Conservation (phyloP, 129 eudicot genomes). For the Smallanthus sonchifolius region DNA sequence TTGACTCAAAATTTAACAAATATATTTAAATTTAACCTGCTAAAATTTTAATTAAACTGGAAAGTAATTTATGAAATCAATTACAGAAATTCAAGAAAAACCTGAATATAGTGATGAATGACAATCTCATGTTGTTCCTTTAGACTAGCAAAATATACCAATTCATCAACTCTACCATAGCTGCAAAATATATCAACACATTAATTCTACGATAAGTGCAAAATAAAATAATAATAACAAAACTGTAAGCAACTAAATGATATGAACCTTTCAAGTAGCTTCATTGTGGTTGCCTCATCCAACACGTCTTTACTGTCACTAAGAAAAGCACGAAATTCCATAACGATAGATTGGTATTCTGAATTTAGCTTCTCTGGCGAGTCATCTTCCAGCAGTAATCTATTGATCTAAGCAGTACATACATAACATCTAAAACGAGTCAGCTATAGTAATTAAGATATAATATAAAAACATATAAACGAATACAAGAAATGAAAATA, state of each 20-base stretch:
- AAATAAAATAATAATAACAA: not conserved
- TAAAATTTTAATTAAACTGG: not conserved
- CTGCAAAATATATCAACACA: conserved; percentile 38
- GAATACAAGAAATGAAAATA: conserved; percentile 1
- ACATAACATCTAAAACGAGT: conserved; percentile 12
- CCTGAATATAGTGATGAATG: conserved; percentile 94
- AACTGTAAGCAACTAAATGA: not conserved
- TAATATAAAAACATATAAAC: not conserved
- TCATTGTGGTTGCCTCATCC: conserved; percentile 97
- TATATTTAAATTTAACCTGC: not conserved
- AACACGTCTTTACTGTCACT: conserved; percentile 92
- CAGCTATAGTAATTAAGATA: not conserved
- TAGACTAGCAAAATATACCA: conserved; percentile 94
- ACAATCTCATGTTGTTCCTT: conserved; percentile 91
- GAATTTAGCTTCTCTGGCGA: conserved; percentile 44
- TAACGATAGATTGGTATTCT: conserved; percentile 64
- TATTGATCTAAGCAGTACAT: conserved; percentile 60
- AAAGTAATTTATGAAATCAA: not conserved
- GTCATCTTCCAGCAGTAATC: conserved; percentile 79
- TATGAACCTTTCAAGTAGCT: conserved; percentile 71
- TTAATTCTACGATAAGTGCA: not conserved
- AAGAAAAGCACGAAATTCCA: conserved; percentile 88
- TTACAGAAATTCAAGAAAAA: conserved; percentile 12
- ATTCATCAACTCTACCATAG: conserved; percentile 93
- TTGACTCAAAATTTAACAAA: conserved; percentile 8